Base-by-base conservation (phyloP, 2,329 filamentous ascomycete genomes). In the Camillea tinctor region DNA sequence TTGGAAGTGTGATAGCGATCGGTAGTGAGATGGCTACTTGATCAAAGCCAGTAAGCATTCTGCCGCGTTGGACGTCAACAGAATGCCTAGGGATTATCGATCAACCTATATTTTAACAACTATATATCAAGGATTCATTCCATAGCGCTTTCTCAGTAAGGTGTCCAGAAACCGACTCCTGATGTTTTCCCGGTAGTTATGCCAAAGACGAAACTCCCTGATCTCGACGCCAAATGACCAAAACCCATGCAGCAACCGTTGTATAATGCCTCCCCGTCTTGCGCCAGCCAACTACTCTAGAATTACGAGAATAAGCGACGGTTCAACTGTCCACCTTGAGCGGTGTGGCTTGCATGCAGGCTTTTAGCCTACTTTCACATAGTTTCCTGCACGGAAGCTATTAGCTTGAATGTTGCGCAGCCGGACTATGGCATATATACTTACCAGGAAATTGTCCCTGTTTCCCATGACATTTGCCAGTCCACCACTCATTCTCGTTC, bases 401-500 rank as follows among this genome's bases (percentile, higher is more conserved):
- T 76, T 65, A 78, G 72, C 50, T 58, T 2, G 5, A 48, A 56
- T 9, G 11, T 44, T 26, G n/a, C 44, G 17, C 22, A 44, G 8
- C 49, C 11, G 13, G 49, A 8, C 26, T 22, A 40, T 15, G 22
- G 40, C 20, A 58, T 23, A 48, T 20, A 58, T 23, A 75, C 86
- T 73, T 82, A 97, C 95, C 95, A 78, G 95, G 95, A 75, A 99
- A 99, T 73, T 98, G 94, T 23, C 95, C 95, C 71, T 91, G 81
- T 77, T 89, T 89, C 54, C 90, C 92, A 60, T 89, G 82, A 57
- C 96, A 73, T 73, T 87, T 91, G 44, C 95, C 95, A 8, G 84
- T 88, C 95, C 95, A 99, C 95, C 95, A 99, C 76, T 99, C 95
- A 68, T 99, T 98, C 55, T 92, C 88, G 70, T 97, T 97, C 64